phyloP scores from a whole-genome alignment of 78 protist genomes.

The Diacronema lutheri region DNA sequence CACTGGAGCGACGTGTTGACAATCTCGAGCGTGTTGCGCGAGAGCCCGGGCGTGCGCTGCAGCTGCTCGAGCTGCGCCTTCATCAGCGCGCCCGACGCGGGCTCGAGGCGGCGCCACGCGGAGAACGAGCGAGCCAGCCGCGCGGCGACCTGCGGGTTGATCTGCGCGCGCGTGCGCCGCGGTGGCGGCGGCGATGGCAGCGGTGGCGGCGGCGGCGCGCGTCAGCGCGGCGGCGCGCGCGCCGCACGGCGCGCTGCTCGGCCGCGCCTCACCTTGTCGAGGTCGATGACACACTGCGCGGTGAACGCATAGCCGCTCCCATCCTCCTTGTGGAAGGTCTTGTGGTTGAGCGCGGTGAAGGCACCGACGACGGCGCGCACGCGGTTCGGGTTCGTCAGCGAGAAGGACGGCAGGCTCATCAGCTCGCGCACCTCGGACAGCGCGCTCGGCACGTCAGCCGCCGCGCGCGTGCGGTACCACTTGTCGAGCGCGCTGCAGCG shows the following conservation, averaged over 20 bases:
- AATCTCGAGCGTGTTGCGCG: conserved; percentile 21
- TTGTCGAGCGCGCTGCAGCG: too few relatives aligned
- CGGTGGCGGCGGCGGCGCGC: too few relatives aligned
- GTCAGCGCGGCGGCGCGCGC: too few relatives aligned
- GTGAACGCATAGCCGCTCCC: conserved; percentile 19
- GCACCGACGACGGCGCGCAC: conserved; percentile 12
- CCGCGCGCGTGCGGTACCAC: too few relatives aligned
- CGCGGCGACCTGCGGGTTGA: conserved; percentile 35
- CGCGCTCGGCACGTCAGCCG: too few relatives aligned
- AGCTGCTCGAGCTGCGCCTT: conserved; percentile 2
- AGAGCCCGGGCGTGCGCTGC: neutral
- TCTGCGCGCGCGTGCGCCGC: too few relatives aligned
- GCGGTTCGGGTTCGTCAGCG: conserved; percentile 35
- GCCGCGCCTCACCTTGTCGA: too few relatives aligned
- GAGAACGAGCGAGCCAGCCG: neutral
- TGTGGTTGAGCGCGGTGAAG: neutral
- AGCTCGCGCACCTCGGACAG: too few relatives aligned
- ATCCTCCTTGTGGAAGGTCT: neutral
- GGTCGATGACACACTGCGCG: neutral
- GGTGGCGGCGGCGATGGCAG: too few relatives aligned
- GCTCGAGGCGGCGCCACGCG: neutral
- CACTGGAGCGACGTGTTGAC: neutral
- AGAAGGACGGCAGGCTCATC: too few relatives aligned
- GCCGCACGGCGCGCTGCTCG: too few relatives aligned
- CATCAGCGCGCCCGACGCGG: conserved; percentile 6